These are phyloP conservation scores for Penicillium glabrum DNA, from an alignment of 2,329 filamentous ascomycete species.

Conservation along the genomic window DNA sequence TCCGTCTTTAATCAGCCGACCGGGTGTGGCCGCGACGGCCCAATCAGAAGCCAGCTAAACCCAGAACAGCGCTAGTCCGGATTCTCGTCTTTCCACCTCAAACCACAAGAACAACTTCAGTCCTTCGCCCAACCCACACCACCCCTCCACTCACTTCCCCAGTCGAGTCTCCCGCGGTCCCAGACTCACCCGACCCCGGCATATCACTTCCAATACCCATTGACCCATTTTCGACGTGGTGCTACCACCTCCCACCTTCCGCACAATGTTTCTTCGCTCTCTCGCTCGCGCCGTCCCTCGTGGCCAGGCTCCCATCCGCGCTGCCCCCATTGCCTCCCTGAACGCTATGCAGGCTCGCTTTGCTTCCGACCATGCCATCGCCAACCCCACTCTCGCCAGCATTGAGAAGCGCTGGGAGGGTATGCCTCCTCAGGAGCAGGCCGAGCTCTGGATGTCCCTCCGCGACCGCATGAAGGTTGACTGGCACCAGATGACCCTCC, in stretches of 20 bases:
- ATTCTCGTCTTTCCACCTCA: constrained; percentile 42
- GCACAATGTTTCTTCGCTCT: constrained; percentile 49
- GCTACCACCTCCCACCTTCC: constrained; percentile 28
- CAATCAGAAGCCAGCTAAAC: constrained; percentile 38
- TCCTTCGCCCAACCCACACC: constrained; percentile 30
- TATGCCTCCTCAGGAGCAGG: constrained; percentile 98
- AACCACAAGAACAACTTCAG: constrained; percentile 39
- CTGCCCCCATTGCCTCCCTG: constrained; percentile 40
- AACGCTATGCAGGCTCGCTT: constrained; percentile 52
- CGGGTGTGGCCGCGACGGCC: constrained; percentile 20
- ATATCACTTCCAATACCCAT: constrained; percentile 23
- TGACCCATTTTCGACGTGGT: constrained; percentile 29
- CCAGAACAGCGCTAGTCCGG: constrained; percentile 35
- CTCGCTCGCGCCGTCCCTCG: constrained; percentile 46
- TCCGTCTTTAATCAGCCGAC: constrained; percentile 16
- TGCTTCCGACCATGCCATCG: constrained; percentile 84
- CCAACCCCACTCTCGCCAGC: constrained; percentile 94
- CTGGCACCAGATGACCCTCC: constrained; percentile 91
- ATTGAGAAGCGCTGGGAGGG: constrained; percentile 99
- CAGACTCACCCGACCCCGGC: constrained; percentile 18
- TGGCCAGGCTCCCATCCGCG: constrained; percentile 41
- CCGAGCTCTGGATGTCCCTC: constrained; percentile 97
- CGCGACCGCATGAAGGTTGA: constrained; percentile 98
- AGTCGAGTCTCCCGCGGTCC: constrained; percentile 27
- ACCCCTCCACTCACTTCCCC: constrained; percentile 31